Conservation (phyloP, 495 filamentous ascomycete genomes). For the Penicillium coffeae region DNA sequence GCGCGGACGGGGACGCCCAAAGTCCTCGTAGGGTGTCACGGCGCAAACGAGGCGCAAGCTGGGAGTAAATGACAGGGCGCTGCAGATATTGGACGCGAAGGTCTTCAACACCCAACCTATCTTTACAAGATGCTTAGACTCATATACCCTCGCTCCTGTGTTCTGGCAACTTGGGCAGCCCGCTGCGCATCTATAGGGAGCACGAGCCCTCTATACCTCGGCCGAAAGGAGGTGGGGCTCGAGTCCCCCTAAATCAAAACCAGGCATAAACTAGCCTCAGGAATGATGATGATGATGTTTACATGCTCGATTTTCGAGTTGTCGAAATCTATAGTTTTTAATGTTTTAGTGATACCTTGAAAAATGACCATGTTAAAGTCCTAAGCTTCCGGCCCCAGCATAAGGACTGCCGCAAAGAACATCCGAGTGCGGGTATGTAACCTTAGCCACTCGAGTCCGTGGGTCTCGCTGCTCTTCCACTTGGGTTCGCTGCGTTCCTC, state of each 20-base stretch:
- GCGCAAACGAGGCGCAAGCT: not conserved
- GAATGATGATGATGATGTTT: too few species aligned
- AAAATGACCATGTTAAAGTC: too few species aligned
- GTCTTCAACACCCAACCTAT: not conserved
- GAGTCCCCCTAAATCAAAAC: too few species aligned
- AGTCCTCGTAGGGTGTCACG: constrained; percentile 21
- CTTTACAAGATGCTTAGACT: not conserved
- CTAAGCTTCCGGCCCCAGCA: not conserved
- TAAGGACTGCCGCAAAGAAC: not conserved
- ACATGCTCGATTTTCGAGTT: too few species aligned
- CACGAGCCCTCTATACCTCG: too few species aligned
- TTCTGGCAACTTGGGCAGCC: too few species aligned
- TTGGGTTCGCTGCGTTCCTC: too few species aligned
- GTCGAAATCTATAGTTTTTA: too few species aligned
- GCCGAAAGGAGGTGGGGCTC: too few species aligned
- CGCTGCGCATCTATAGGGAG: too few species aligned
- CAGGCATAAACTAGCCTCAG: too few species aligned
- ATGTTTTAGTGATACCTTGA: too few species aligned
- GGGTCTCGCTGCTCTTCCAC: not conserved
- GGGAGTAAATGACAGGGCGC: not conserved
- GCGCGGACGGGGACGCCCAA: constrained; percentile 31
- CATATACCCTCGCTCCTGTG: not conserved
- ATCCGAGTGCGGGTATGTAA: constrained; percentile 13
- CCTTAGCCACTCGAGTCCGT: constrained; percentile 3
- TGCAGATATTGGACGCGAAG: not conserved